phyloP scores from a whole-genome alignment of 1,284 basidiomycete species.

The Rhodotorula sp. region DNA sequence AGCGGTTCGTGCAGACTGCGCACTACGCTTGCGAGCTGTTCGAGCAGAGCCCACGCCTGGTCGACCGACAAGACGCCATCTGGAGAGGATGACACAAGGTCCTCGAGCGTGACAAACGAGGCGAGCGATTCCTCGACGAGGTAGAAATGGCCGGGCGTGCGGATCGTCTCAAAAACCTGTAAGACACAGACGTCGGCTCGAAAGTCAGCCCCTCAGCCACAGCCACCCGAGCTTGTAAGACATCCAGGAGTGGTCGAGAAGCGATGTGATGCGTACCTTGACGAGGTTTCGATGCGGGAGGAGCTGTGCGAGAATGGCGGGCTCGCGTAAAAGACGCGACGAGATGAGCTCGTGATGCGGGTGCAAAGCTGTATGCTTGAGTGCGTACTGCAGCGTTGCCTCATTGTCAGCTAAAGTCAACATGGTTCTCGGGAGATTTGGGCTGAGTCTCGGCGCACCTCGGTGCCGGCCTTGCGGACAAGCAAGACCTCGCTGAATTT shows the following conservation, averaged over 20 bases:
- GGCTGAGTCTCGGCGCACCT: conserved; percentile 45
- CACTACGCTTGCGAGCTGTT: conserved; percentile 59
- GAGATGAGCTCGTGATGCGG: conserved; percentile 61
- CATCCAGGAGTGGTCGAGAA: not conserved
- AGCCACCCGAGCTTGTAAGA: not conserved
- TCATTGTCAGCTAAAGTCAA: not conserved
- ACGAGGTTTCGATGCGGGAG: conserved; percentile 60
- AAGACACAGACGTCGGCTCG: not conserved
- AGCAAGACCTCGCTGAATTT: conserved; percentile 57
- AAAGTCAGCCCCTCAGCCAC: not conserved
- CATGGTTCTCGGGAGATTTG: not conserved
- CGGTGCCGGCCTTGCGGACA: conserved; percentile 47
- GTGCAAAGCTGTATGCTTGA: conserved; percentile 61
- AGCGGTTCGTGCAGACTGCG: conserved; percentile 57
- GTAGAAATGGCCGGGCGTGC: conserved; percentile 60
- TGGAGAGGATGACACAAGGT: conserved; percentile 43
- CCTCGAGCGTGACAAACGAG: conserved; percentile 53
- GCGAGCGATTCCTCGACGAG: conserved; percentile 58
- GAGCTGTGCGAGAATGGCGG: conserved; percentile 58
- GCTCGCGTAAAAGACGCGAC: conserved; percentile 58
- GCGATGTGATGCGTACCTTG: conserved; percentile 11
- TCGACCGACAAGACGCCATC: conserved; percentile 44
- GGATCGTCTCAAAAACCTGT: conserved; percentile 57
- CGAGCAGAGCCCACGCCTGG: conserved; percentile 53
- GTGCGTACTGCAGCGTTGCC: conserved; percentile 51